Evolutionary conservation across 192 early-diverging fungal genomes (phyloP).

Genomic region (Gaertneriomyces sp.): DNA sequence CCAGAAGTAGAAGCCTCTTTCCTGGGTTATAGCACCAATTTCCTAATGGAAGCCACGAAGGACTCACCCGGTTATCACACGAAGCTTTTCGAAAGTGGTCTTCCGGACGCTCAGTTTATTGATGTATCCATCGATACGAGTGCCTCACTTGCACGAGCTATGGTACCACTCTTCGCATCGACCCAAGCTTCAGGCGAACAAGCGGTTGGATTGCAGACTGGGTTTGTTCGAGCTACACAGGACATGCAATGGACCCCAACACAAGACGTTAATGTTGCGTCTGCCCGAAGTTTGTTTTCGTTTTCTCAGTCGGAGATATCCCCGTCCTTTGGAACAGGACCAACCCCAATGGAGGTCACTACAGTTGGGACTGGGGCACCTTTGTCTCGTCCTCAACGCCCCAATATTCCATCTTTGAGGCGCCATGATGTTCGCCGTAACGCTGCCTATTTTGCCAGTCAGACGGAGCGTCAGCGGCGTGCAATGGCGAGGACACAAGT

Average conservation of each 20-base stretch:
- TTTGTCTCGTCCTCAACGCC: too few species aligned
- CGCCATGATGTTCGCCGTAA: too few species aligned
- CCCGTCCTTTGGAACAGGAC: background rate
- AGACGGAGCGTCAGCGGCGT: slow-evolving; percentile 42
- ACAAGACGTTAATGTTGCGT: slow-evolving; percentile 20
- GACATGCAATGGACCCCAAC: slow-evolving; percentile 41
- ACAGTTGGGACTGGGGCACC: background rate
- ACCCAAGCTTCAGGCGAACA: slow-evolving; percentile 36
- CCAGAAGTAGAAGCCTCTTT: slow-evolving; percentile 62
- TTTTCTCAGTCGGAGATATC: slow-evolving; percentile 28
- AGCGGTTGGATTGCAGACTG: background rate
- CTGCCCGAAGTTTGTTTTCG: slow-evolving; percentile 27
- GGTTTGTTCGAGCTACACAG: slow-evolving; percentile 37
- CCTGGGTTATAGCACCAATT: slow-evolving; percentile 52
- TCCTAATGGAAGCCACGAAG: slow-evolving; percentile 60
- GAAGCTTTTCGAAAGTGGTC: slow-evolving; percentile 50
- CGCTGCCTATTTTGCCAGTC: slow-evolving; percentile 37
- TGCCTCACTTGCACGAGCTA: slow-evolving; percentile 49
- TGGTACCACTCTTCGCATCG: slow-evolving; percentile 65
- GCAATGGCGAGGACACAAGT: slow-evolving; percentile 21
- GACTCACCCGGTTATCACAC: slow-evolving; percentile 58
- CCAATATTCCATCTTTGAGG: too few species aligned
- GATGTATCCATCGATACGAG: slow-evolving; percentile 56
- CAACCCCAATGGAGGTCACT: background rate
- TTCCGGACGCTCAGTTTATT: slow-evolving; percentile 66